These are phyloP conservation scores for Sporothrix phasma DNA, from an alignment of 2,329 filamentous ascomycete genomes.

Conservation along the genomic window DNA sequence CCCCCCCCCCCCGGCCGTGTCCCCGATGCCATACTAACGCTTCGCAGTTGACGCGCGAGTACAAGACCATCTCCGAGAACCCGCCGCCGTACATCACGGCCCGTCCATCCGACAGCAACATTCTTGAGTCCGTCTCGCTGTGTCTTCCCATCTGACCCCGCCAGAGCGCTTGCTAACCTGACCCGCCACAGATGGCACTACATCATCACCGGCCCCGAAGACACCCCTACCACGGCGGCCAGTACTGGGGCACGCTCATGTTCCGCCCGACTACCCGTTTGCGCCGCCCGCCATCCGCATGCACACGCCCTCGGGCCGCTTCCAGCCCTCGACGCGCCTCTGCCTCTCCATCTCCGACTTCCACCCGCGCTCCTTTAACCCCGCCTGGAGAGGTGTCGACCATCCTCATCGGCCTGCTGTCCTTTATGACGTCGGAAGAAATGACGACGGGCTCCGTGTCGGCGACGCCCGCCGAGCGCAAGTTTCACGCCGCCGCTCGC, in stretches of 20 bases:
- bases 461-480: slow-evolving; percentile 66
- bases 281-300: slow-evolving; percentile 95
- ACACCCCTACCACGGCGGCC: slow-evolving; percentile 86
- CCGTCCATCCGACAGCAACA: slow-evolving; percentile 83
- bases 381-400: slow-evolving; percentile 97
- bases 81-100: slow-evolving; percentile 83
- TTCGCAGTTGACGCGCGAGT: slow-evolving; percentile 48
- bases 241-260: slow-evolving; percentile 95
- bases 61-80: slow-evolving; percentile 55
- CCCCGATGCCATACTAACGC: neutral
- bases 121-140: slow-evolving; percentile 59
- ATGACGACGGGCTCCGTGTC: slow-evolving; percentile 92
- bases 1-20: too few relatives aligned
- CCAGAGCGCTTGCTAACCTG: slow-evolving; percentile 13
- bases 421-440: slow-evolving; percentile 97
- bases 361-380: slow-evolving; percentile 96
- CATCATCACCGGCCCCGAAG: slow-evolving; percentile 86
- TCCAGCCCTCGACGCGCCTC: slow-evolving; percentile 82
- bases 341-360: slow-evolving; percentile 97
- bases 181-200: slow-evolving; percentile 67
- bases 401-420: slow-evolving; percentile 85
- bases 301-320: slow-evolving; percentile 94
- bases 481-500: slow-evolving; percentile 65
- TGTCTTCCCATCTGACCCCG: neutral
- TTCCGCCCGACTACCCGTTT: slow-evolving; percentile 95